Conservation (phyloP, 495 filamentous ascomycete genomes). For the Parathielavia hyrcaniae region DNA sequence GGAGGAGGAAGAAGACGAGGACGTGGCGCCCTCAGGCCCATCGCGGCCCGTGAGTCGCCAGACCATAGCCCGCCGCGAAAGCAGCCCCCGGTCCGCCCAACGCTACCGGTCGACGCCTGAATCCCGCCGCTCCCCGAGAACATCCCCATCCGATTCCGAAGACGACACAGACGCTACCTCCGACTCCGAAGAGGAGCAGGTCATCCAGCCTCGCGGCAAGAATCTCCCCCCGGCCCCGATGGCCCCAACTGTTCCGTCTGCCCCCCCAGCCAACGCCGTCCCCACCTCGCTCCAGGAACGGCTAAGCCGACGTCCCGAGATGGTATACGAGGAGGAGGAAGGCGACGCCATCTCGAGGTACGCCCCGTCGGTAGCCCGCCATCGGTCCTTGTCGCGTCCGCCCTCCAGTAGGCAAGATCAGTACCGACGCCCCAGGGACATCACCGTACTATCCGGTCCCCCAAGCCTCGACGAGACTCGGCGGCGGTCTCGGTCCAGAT, state of each 20-base stretch:
- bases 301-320: constrained; percentile 22
- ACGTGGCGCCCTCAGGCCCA: constrained; percentile 18
- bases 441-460: constrained; percentile 23
- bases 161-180: constrained; percentile 35
- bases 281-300: constrained; percentile 26
- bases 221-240: constrained; percentile 10
- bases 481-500: constrained; percentile 28
- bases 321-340: constrained; percentile 25
- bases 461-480: constrained; percentile 32
- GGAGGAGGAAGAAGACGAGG: constrained; percentile 26
- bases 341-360: constrained; percentile 19
- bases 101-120: constrained; percentile 38
- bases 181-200: constrained; percentile 35
- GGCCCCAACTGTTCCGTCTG: constrained; percentile 19
- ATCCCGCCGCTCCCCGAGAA: constrained; percentile 35
- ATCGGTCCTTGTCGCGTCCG: constrained; percentile 22
- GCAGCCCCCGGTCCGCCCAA: constrained; percentile 38
- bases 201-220: constrained; percentile 18
- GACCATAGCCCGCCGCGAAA: constrained; percentile 32
- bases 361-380: constrained; percentile 17
- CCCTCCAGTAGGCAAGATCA: constrained; percentile 19
- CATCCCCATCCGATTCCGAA: constrained; percentile 38
- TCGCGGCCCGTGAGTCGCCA: constrained; percentile 29
- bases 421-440: constrained; percentile 30
- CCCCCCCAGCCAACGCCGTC: constrained; percentile 8